Conservation (phyloP, 192 early-diverging fungal species). For the Lobosporangium transversale region DNA sequence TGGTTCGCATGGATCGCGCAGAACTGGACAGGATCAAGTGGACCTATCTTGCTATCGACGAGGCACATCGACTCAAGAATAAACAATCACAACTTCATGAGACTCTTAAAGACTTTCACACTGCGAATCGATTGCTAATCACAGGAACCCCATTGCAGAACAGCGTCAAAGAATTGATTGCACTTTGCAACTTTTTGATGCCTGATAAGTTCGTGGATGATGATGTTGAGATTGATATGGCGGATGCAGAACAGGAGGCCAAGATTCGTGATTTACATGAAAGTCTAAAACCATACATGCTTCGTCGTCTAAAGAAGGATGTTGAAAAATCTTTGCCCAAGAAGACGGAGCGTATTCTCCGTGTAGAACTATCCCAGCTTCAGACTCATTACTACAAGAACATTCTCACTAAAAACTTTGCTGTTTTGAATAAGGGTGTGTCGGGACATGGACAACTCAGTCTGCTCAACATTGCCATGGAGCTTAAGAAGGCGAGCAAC, state of each 20-base stretch:
- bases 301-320: constrained; percentile 96
- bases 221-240: constrained; percentile 81
- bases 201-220: constrained; percentile 87
- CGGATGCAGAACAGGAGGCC: constrained; percentile 75
- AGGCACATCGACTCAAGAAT: constrained; percentile 98
- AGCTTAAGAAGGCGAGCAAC: constrained; percentile 97
- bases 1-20: constrained; percentile 91
- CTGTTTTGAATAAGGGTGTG: constrained; percentile 79
- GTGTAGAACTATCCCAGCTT: constrained; percentile 90
- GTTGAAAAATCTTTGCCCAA: constrained; percentile 97
- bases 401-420: constrained; percentile 94
- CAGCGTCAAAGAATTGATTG: constrained; percentile 92
- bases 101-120: constrained; percentile 86
- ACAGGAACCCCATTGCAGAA: constrained; percentile 99
- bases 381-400: constrained; percentile 96
- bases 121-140: constrained; percentile 91
- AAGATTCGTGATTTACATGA: constrained; percentile 90
- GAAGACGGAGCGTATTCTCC: constrained; percentile 95
- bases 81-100: constrained; percentile 94
- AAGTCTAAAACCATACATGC: constrained; percentile 88
- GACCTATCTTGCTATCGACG: constrained; percentile 95
- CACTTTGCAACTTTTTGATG: constrained; percentile 93
- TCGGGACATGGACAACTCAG: constrained; percentile 75
- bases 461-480: constrained; percentile 93
- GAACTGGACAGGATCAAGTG: constrained; percentile 86